These are phyloP conservation scores for Trichoderma sp. DNA, from an alignment of 2,329 filamentous ascomycete species.

Conservation along the genomic window DNA sequence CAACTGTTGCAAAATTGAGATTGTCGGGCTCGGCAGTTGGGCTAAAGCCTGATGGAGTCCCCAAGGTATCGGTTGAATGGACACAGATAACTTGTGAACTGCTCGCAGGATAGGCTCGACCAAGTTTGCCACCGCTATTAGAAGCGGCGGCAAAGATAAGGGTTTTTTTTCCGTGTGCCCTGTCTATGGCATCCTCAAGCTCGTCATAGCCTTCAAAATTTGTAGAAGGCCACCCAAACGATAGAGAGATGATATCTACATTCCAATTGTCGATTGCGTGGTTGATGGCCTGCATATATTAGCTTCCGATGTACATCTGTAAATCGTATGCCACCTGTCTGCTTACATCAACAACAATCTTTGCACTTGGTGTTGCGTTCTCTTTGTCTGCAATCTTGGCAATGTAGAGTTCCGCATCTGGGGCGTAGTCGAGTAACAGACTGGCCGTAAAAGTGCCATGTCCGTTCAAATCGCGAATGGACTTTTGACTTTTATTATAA, in stretches of 20 bases:
- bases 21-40: not conserved
- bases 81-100: not conserved
- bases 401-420: not conserved
- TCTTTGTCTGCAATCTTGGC: not conserved
- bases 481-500: not conserved
- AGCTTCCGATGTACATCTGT: not conserved
- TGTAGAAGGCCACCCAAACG: not conserved
- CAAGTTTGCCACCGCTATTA: not conserved
- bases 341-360: not conserved
- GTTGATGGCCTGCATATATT: not conserved
- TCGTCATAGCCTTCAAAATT: not conserved
- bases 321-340: not conserved
- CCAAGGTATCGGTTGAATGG: not conserved
- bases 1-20: not conserved
- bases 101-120: not conserved
- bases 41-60: not conserved
- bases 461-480: not conserved
- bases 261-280: not conserved
- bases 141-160: not conserved
- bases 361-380: not conserved
- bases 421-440: not conserved
- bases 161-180: not conserved
- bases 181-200: not conserved
- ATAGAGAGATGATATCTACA: not conserved
- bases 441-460: not conserved